Base-by-base conservation (phyloP, 805 yeast species). In the Tetrapisispora taiwanensis region DNA sequence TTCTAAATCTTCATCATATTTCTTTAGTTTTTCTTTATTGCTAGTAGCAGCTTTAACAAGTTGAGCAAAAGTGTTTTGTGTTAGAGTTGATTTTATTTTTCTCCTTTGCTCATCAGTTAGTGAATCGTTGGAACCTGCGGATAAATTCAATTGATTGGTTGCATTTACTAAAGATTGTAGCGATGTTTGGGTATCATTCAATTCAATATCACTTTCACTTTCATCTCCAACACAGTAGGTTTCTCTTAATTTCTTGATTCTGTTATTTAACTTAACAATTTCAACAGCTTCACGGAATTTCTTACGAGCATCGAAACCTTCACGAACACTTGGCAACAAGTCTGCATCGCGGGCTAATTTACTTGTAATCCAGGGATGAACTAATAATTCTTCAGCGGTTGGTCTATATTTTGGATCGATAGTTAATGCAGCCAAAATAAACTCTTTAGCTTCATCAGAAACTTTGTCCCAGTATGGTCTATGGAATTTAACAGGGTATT, bases 261-360 rank as follows among this genome's bases (percentile, higher is more conserved):
- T 76, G 64, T 88, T 88, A 56, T 83, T 78, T 65, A 90, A 75
- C 54, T 78, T 79, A 42, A 90, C 89, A 58, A 86, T 70, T 60
- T 87, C 92, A 54, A 86, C 81, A 32, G 92, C 97, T 53, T 82
- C 84, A 56, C 81, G 78, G 68, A 92, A 80, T 64, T 84, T 88
- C 56, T 75, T 73, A 58, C 84, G 86, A 28, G 95, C 94, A 58
- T 81, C 78, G 73, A 87, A 84, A 36, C 85, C 86, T 58, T 79
- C 78, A 67, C 78, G 78, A 65, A 90, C 80, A 58, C 71, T 74
- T 20, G 95, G 95, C 63, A 87, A 74, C 68, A 90, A 75, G 65
- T 90, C 95, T 36, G 74, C 68, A 24, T 66, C 62, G 47, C 66
- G 68, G 35, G 72, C 69, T 49, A 73, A 72, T 39, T 70, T 67